Percentiles rank a stretch among this genome's conserved stretches.
phyloP scores from a whole-genome alignment of 257 asterid species.

The Nicotiana tomentosiformis region DNA sequence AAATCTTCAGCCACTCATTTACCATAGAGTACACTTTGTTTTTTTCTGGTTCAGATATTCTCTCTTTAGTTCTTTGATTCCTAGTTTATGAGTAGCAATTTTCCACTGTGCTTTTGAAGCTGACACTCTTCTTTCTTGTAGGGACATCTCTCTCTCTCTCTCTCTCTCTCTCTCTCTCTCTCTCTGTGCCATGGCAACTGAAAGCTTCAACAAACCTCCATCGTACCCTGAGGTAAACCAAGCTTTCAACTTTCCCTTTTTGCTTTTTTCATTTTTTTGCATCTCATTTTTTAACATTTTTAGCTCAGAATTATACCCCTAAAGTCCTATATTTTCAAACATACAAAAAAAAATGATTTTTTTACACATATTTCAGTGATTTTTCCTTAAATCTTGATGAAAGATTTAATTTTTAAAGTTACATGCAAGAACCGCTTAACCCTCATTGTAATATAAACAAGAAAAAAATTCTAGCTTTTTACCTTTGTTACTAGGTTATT shows the following conservation, averaged over 20 bases:
- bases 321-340: no score
- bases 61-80: background rate
- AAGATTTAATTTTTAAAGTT: background rate
- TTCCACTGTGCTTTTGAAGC: conserved; percentile 11
- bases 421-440: background rate
- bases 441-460: background rate
- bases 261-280: background rate
- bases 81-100: background rate
- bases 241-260: background rate
- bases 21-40: background rate
- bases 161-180: background rate
- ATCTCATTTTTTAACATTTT: background rate
- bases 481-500: background rate
- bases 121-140: background rate
- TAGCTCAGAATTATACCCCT: background rate
- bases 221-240: conserved; percentile 57
- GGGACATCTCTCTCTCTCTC: conserved; percentile 10
- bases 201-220: conserved; percentile 40
- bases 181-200: conserved; percentile 50
- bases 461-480: background rate
- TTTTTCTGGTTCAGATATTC: background rate
- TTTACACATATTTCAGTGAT: background rate
- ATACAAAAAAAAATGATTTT: no score
- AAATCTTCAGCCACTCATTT: conserved; percentile 14
- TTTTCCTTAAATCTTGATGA: background rate